Evolutionary conservation across 176 grass and related monocot genomes (phyloP), one percentile per base, ranked within the genome.

Genomic region (Poa pratensis): DNA sequence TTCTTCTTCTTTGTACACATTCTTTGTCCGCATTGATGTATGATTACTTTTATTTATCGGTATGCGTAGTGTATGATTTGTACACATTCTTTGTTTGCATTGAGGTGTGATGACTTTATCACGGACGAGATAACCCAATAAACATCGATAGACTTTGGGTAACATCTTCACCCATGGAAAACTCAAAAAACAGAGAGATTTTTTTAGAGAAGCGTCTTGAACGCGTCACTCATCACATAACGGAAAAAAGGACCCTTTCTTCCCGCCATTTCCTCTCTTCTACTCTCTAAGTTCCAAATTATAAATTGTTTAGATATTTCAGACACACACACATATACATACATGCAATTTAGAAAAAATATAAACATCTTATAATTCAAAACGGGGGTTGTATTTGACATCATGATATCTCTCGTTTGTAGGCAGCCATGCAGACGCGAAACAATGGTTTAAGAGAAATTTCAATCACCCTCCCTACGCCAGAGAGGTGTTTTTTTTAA

Each of bases 1-100:
- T 28, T 49, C 5, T 59, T 79, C 30, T 16, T 61, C 19, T 71
- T 84, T 91, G 81, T 87, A 87, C 73, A 76, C 51, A 63, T 61
- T 59, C 75, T 75, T 84, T 84, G 22, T 0, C 50, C 30, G 10
- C 19, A 18, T 76, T 64, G 42, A 39, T 76, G 84, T 87, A 81
- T 62, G 52, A 76, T 91, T 87, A 81, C 70, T 61, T 84, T 80
- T 59, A 69, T 87, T 70, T 80, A 5, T 50, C 48, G 3, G 48
- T 77, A 86, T 79, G 7, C 12, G 69, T 70, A 70, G 68, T 86
- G 14, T 87, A 75, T 87, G 67, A 17, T 87, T 51, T 77, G 15
- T 17, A 51, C 46, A 10, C 48, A 49, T 49, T 49, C 48, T 49
- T 49, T 49, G 13, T 49, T 28, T 1, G 30, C 15, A 0, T 66